Conservation (phyloP, 371 early-diverging fungal genomes). For the Lichtheimia hyalospora region DNA sequence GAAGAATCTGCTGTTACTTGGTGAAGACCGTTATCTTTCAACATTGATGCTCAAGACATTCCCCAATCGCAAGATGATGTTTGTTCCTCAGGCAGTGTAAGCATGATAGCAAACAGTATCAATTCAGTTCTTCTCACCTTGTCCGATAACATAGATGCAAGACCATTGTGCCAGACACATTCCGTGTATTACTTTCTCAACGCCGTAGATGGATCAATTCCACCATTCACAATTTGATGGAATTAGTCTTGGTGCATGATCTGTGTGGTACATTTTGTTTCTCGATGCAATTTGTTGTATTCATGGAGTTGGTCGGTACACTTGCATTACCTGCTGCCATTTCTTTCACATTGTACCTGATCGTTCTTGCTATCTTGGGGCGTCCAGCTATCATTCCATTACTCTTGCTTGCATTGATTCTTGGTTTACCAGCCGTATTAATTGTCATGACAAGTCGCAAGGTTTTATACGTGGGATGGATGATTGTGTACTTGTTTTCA, state of each 20-base stretch:
- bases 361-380: constrained; percentile 48
- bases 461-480: constrained; percentile 92
- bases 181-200: constrained; percentile 79
- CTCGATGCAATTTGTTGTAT: constrained; percentile 90
- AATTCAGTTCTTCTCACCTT: no score
- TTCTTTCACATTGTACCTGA: constrained; percentile 61
- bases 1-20: constrained; percentile 91
- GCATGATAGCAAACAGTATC: not conserved
- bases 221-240: constrained; percentile 86
- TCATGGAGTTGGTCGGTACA: constrained; percentile 86
- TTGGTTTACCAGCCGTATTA: constrained; percentile 84
- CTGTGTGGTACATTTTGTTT: constrained; percentile 91
- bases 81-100: constrained; percentile 81
- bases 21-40: constrained; percentile 95
- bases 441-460: constrained; percentile 90
- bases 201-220: constrained; percentile 92
- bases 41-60: constrained; percentile 93
- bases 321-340: constrained; percentile 84
- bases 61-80: constrained; percentile 88
- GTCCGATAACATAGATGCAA: constrained; percentile 57
- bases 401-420: constrained; percentile 64
- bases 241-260: constrained; percentile 78
- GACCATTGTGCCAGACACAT: constrained; percentile 83
- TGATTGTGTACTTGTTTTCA: constrained; percentile 89
- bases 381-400: constrained; percentile 69